Percentiles rank a stretch among this genome's conserved stretches.
Conservation (phyloP, 1,139 yeast species). For the Diutina sp. region DNA sequence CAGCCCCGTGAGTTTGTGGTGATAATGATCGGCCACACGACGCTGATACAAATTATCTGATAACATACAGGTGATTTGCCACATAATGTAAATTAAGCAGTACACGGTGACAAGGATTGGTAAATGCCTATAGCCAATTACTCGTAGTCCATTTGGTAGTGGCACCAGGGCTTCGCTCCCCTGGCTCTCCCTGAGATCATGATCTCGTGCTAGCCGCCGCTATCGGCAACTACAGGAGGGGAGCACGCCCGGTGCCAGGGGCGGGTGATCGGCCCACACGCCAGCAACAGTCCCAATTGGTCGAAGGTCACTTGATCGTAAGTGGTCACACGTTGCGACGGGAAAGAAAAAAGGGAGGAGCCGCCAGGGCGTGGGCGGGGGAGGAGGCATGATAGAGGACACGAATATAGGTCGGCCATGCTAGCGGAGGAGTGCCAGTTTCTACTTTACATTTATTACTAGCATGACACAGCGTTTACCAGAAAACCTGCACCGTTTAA, state of each 20-base stretch:
- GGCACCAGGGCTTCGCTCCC: no score
- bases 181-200: no score
- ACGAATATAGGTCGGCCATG: background rate
- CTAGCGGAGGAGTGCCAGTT: background rate
- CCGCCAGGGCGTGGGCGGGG: background rate
- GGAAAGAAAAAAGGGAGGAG: background rate
- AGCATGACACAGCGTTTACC: background rate
- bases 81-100: no score
- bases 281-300: background rate
- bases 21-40: background rate
- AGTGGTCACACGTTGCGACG: background rate
- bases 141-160: no score
- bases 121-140: no score
- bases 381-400: background rate
- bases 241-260: no score
- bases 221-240: no score
- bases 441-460: constrained; percentile 2
- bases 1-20: background rate
- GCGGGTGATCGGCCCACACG: no score
- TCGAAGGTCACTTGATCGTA: background rate
- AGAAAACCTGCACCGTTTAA: constrained; percentile 2
- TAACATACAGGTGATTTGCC: no score
- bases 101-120: no score
- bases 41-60: no score
- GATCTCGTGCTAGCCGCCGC: no score